Percentiles rank a stretch among this genome's conserved stretches.
Conservation (phyloP, 331 rosid species). For the Rosa hybrid region DNA sequence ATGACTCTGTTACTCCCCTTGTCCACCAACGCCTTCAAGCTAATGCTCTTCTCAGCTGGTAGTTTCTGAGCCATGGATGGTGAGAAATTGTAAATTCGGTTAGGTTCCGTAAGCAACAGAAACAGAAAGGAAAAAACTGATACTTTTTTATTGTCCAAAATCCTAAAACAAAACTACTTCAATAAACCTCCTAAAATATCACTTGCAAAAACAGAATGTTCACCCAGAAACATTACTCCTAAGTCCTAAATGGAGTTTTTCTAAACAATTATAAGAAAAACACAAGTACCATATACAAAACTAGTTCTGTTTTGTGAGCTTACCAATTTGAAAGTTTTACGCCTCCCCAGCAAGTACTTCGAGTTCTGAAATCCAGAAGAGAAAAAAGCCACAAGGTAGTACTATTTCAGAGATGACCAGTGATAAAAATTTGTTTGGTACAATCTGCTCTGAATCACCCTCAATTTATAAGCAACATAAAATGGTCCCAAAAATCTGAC, state of each 20-base stretch:
- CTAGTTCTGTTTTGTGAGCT: neutral
- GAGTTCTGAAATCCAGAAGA: neutral
- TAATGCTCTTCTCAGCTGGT: neutral
- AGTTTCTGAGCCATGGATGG: conserved; percentile 5
- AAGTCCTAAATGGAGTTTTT: too few relatives aligned
- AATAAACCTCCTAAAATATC: too few relatives aligned
- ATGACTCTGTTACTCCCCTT: conserved; percentile 9
- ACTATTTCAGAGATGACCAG: neutral
- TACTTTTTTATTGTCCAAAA: too few relatives aligned
- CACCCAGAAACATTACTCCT: neutral
- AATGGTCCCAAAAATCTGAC: too few relatives aligned
- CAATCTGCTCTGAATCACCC: too few relatives aligned
- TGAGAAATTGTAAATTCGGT: too few relatives aligned
- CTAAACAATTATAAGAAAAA: too few relatives aligned
- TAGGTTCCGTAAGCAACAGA: too few relatives aligned
- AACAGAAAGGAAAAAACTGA: too few relatives aligned
- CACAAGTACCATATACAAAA: neutral
- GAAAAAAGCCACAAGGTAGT: neutral
- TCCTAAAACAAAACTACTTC: too few relatives aligned
- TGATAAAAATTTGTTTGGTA: too few relatives aligned
- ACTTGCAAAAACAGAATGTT: neutral
- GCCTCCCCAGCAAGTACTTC: neutral
- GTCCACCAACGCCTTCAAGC: conserved; percentile 26
- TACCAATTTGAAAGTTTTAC: neutral
- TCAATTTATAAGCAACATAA: too few relatives aligned